These are phyloP conservation scores for Mycena belliarum DNA, from an alignment of 768 basidiomycete genomes.

Conservation along the genomic window DNA sequence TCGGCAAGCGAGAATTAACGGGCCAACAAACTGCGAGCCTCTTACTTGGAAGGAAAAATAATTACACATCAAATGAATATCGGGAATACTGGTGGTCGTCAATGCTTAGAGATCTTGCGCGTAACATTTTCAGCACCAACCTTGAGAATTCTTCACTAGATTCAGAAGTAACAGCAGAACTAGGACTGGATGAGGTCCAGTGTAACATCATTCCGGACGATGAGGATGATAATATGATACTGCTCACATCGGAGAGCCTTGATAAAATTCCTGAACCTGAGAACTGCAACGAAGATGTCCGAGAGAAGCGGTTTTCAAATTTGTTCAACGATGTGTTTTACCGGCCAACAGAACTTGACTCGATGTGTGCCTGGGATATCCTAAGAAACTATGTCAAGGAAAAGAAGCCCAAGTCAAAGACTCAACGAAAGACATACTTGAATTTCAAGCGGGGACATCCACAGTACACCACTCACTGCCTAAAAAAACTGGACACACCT, in stretches of 20 bases:
- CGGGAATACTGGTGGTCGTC: slow-evolving; percentile 11
- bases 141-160: not conserved
- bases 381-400: not conserved
- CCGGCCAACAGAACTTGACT: slow-evolving; percentile 6
- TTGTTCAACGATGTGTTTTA: slow-evolving; percentile 17
- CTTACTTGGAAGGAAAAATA: slow-evolving; percentile 4
- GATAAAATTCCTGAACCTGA: not conserved
- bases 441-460: slow-evolving; percentile 12
- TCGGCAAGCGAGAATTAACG: slow-evolving; percentile 11
- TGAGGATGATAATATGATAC: not conserved
- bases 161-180: not conserved
- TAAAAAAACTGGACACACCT: slow-evolving; percentile 1
- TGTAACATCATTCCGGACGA: not conserved
- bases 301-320: not conserved
- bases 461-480: slow-evolving; percentile 9
- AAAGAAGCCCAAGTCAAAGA: slow-evolving; percentile 2
- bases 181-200: not conserved
- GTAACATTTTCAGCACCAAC: slow-evolving; percentile 22
- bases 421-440: slow-evolving; percentile 6
- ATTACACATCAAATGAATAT: slow-evolving; percentile 3
- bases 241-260: not conserved
- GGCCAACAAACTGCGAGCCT: slow-evolving; percentile 12
- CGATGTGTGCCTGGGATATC: slow-evolving; percentile 12
- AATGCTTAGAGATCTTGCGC: slow-evolving; percentile 9
- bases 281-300: not conserved